Base-by-base conservation (phyloP, 306 rosid genomes). In the Ziziphus jujuba region DNA sequence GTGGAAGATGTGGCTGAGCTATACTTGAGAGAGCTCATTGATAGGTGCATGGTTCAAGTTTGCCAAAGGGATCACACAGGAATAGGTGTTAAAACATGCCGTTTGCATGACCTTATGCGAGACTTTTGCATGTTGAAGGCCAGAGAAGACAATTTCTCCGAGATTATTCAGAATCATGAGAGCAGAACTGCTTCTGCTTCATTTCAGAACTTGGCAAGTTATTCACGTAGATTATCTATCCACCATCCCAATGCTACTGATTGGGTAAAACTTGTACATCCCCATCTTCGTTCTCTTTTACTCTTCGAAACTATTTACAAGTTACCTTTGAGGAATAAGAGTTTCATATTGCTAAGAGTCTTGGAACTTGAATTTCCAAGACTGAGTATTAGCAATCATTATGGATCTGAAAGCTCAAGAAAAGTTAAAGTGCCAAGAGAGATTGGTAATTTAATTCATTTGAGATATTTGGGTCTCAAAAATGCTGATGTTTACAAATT, bases 1-100 rank as follows among this genome's bases (percentile, higher is more conserved):
- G 13, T 73, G 77, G 93, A 87, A 62, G 77, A 71, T 70, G 56
- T 78, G 12, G 92, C 87, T 2, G 89, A 84, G 48, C 61, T 28
- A 13, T 82, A 72, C 70, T 63, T 87, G 28, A 61, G 66, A 58
- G 66, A 67, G 48, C 54, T 84, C 74, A 67, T 84, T 6, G 76
- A 81, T 22, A 80, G 92, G 21, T 84, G 89, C 72, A 77, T 87
- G 84, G 86, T 78, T 67, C 85, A 84, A 76, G 85, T 87, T 55
- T 84, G 79, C 61, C 10, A 51, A 53, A 63, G 75, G 78, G 84
- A 21, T 66, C 86, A 25, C 22, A 66, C 74, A 0, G 86, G 87
- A 58, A 67, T 71, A 60, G 44, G 71, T 4, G 79, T 87, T 25
- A 87, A 82, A 61, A 77, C 87, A 5, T 82, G 76, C 16, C 69